phyloP scores from a whole-genome alignment of 352 stramenopile genomes.

The Phytophthora sansomeana region DNA sequence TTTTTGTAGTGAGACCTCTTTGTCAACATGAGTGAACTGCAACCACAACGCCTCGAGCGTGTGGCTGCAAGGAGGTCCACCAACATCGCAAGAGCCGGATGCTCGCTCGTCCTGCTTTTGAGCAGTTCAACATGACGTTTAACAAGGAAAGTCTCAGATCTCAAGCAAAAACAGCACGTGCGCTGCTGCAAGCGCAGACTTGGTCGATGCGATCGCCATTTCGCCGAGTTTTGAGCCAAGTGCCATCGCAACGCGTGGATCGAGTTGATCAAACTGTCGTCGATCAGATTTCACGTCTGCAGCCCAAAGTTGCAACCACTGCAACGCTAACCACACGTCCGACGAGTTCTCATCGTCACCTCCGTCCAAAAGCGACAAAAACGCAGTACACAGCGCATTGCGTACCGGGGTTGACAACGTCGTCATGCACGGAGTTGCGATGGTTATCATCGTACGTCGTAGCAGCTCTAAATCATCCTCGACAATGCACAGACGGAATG shows the following conservation, averaged over 20 bases:
- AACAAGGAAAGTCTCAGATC: conserved; percentile 18
- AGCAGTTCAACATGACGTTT: not conserved
- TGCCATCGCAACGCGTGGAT: conserved; percentile 49
- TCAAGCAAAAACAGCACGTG: conserved; percentile 49
- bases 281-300: conserved; percentile 6
- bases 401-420: conserved; percentile 40
- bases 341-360: conserved; percentile 9
- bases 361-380: conserved; percentile 56
- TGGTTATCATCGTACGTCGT: conserved; percentile 41
- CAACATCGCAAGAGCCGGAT: no score
- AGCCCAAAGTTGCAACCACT: conserved; percentile 54
- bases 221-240: conserved; percentile 42
- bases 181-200: conserved; percentile 45
- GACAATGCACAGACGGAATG: conserved; percentile 60
- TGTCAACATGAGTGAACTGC: not conserved
- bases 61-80: not conserved
- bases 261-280: conserved; percentile 37
- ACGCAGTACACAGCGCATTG: conserved; percentile 63
- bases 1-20: not conserved
- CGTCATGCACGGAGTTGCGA: conserved; percentile 43
- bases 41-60: not conserved
- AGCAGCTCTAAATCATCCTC: conserved; percentile 60
- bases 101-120: not conserved
- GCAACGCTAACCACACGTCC: conserved; percentile 53
- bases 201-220: conserved; percentile 34